These are phyloP conservation scores for Fusarium stilboides DNA, from an alignment of 2,329 filamentous ascomycete species.

Conservation along the genomic window DNA sequence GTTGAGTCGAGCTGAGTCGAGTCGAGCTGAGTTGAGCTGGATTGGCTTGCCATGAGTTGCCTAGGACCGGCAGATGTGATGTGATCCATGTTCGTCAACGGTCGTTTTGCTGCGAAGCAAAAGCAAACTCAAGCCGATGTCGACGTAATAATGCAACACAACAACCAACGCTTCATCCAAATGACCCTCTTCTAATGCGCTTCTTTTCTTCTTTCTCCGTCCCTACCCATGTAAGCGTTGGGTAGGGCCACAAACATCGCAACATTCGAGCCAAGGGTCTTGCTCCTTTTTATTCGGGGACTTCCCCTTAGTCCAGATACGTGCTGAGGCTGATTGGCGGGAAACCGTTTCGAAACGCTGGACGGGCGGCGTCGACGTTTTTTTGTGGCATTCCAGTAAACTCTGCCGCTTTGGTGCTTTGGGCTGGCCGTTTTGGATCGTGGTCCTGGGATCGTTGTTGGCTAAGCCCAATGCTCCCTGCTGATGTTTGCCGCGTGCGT, in stretches of 20 bases:
- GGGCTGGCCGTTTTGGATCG: constrained; percentile 9
- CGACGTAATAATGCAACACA: neutral
- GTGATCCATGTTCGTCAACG: constrained; percentile 17
- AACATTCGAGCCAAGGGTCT: constrained; percentile 42
- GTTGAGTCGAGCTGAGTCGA: neutral
- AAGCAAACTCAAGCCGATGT: neutral
- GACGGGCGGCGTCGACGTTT: constrained; percentile 36
- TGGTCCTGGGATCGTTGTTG: constrained; percentile 4
- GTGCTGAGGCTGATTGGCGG: constrained; percentile 44
- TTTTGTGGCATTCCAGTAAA: constrained; percentile 9
- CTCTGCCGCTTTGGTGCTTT: constrained; percentile 3
- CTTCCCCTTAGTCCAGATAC: constrained; percentile 15
- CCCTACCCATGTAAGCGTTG: constrained; percentile 15
- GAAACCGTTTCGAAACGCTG: constrained; percentile 50
- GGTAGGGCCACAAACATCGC: constrained; percentile 29
- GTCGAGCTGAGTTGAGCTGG: constrained; percentile 2
- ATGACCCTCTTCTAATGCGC: constrained; percentile 5
- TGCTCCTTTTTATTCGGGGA: constrained; percentile 24
- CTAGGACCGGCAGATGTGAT: constrained; percentile 19
- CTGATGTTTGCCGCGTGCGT: constrained; percentile 25
- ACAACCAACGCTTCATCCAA: constrained; percentile 14
- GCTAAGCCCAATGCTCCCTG: constrained; percentile 17
- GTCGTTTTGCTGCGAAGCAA: neutral
- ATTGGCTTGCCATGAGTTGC: constrained; percentile 8
- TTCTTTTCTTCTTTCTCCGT: constrained; percentile 15